These are phyloP conservation scores for Heteromeles arbutifolia DNA, from an alignment of 306 rosid species.

Conservation along the genomic window DNA sequence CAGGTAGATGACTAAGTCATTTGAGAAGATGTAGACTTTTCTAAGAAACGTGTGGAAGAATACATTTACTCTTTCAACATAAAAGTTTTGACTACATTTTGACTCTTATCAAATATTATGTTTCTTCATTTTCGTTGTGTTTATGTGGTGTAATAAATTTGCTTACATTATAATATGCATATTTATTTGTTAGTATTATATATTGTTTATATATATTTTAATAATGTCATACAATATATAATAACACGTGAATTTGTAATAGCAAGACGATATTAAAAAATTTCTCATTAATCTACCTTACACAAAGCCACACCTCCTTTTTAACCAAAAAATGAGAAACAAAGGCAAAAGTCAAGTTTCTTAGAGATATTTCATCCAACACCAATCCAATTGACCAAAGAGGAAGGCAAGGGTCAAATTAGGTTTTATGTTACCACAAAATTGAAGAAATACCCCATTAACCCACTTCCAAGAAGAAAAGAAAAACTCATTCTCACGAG, in stretches of 20 bases:
- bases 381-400: neutral
- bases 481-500: fast-evolving
- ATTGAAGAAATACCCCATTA: neutral
- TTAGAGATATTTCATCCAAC: neutral
- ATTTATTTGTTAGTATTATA: too few relatives aligned
- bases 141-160: neutral
- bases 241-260: neutral
- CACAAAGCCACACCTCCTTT: neutral
- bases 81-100: neutral
- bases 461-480: neutral
- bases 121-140: neutral
- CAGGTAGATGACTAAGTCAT: neutral
- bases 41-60: too few relatives aligned
- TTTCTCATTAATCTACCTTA: neutral
- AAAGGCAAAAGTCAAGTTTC: neutral
- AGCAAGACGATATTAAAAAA: neutral
- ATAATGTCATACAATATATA: too few relatives aligned
- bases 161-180: too few relatives aligned
- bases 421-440: neutral
- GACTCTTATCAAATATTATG: neutral
- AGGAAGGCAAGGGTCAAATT: neutral
- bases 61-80: too few relatives aligned
- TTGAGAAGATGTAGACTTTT: too few relatives aligned
- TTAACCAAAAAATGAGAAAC: neutral
- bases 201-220: too few relatives aligned